phyloP scores from a whole-genome alignment of 768 basidiomycete species.

The Tephrocybe rancida region DNA sequence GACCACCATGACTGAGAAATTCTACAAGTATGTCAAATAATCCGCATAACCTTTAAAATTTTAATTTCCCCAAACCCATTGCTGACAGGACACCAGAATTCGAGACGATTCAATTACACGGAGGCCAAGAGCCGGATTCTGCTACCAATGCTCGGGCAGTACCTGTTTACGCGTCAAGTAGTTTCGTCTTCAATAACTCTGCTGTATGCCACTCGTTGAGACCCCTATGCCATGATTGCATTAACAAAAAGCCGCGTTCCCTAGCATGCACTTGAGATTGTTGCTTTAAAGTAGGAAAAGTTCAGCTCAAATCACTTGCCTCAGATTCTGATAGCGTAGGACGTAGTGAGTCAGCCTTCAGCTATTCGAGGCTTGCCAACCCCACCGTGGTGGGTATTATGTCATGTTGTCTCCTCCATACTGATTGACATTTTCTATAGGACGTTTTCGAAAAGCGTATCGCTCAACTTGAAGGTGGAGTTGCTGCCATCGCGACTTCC shows the following conservation, averaged over 20 bases:
- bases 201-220: conserved; percentile 10
- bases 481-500: conserved; percentile 71
- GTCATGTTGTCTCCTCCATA: background rate
- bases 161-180: conserved; percentile 77
- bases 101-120: conserved; percentile 81
- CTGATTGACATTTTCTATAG: conserved; percentile 30
- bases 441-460: conserved; percentile 82
- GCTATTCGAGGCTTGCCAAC: conserved; percentile 72
- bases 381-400: conserved; percentile 56
- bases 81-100: conserved; percentile 63
- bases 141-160: conserved; percentile 74
- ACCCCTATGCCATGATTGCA: background rate
- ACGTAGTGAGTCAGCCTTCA: conserved; percentile 53
- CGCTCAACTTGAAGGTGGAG: conserved; percentile 79
- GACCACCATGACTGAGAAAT: background rate
- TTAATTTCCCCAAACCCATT: background rate
- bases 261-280: conserved; percentile 74
- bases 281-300: conserved; percentile 59
- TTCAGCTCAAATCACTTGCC: background rate
- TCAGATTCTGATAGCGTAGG: background rate
- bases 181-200: conserved; percentile 74
- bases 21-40: conserved; percentile 5
- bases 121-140: conserved; percentile 65
- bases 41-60: background rate
- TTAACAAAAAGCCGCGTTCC: background rate